Evolutionary conservation across 1,139 yeast genomes (phyloP), one percentile per base, ranked within the genome.

Genomic region (Blastobotrys apis): DNA sequence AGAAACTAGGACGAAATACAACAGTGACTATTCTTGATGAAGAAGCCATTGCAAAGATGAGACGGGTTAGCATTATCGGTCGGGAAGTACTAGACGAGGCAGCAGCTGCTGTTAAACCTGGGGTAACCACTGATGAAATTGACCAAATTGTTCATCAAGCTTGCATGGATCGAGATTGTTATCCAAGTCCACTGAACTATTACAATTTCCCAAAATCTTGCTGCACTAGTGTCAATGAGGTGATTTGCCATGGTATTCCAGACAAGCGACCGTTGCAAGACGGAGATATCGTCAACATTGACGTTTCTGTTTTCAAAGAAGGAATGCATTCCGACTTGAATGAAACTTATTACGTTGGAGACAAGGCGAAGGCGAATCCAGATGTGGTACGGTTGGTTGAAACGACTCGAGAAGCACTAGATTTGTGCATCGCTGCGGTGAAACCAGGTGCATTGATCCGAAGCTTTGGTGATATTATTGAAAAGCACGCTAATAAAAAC

Each of bases 331-430:
- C 96, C 3, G 99, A 94, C 66, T 72, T 94, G 63, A 94, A 94
- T 65, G 98, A 92, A 66, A 94, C 98, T 0, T 92, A 90, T 65
- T 94, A 92, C 61, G 95, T 94, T 21, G 98, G 98, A 10, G 96
- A 87, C 44, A 84, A 84, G 65, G 88, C 95, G 35, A 80, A 77
- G 57, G 60, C 72, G 12, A 71, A 85, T 62, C 81, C 85, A 34
- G 95, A 87, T 48, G 73, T 78, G 15, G 92, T 92, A 43, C 78
- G 92, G 50, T 76, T 94, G 37, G 96, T 92, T 12, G 99, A 94
- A 65, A 92, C 98, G 26, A 81, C 97, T 0, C 78, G 98, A 60
- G 97, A 90, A 66, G 77, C 90, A 50, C 72, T 92, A 52, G 94
- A 88, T 53, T 64, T 77, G 57, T 96, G 97, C 29, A 90, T 92